Base-by-base conservation (phyloP, 139 green algal species). In the Yamagishiella unicocca region DNA sequence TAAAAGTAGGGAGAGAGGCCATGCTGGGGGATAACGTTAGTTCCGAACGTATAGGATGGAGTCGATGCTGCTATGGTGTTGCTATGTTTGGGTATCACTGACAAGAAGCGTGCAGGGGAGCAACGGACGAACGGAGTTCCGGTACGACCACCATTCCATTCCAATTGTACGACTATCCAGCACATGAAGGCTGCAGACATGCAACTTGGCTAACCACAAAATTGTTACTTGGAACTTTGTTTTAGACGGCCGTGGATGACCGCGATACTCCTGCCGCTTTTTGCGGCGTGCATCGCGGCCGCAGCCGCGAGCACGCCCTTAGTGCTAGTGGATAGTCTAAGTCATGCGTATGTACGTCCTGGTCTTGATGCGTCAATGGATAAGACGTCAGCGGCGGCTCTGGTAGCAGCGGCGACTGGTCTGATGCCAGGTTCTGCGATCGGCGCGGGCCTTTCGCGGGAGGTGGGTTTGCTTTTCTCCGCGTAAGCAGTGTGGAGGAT, bases 371-470 rank as follows among this genome's bases (percentile, higher is more conserved):
- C 40, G n/a, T 1, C 33, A 12, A 4, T 87, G 25, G 45, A 43
- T 9, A 68, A 78, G 33, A 14, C 31, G 24, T n/a, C 54, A 2
- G 33, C 55, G n/a, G 12, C 29, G 22, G 17, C 64, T 24, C 64
- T 87, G 35, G 25, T 78, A n/a, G 81, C 64, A 24, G 81, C 81
- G 33, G 43, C 40, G 22, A 88, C 83, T 75, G 70, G 72, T 19
- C 27, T 72, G 45, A 37, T 66, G 55, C 83, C 84, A 25, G 84
- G 71, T 27, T 35, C 40, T 14, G 31, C 35, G 43, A 78, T 89
- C 43, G 38, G 72, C 24, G 74, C 33, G 29, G 74, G 70, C 29
- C 50, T 76, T 4, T 77, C 74, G 17, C 27, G 31, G 3, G 19
- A 77, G 84, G 43, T 83, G 17, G 7, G 31, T 4, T 37, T 22